These are phyloP conservation scores for Lentinus tigrinus DNA, from an alignment of 768 basidiomycete genomes.

Conservation along the genomic window DNA sequence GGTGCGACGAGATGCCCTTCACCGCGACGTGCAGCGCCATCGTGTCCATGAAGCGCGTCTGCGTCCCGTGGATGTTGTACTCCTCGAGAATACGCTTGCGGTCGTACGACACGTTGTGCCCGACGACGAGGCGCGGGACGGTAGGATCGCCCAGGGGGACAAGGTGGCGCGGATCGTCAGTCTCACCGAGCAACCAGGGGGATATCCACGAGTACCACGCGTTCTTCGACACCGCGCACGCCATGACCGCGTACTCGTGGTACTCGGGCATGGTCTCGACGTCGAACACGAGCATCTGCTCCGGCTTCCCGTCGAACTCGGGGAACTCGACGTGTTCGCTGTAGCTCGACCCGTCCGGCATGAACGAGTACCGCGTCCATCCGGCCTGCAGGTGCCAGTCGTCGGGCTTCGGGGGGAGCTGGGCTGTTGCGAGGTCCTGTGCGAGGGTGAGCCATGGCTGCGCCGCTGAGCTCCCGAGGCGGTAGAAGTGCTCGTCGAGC, in stretches of 20 bases:
- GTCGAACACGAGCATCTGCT: conserved; percentile 84
- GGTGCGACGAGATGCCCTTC: conserved; percentile 91
- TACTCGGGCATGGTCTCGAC: conserved; percentile 90
- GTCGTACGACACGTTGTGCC: conserved; percentile 96
- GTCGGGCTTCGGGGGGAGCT: conserved; percentile 62
- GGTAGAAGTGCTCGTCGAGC: conserved; percentile 87
- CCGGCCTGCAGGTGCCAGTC: conserved; percentile 63
- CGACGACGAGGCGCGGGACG: conserved; percentile 68
- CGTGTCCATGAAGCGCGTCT: conserved; percentile 87
- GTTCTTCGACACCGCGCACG: conserved; percentile 77
- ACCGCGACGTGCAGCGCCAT: conserved; percentile 94
- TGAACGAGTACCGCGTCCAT: conserved; percentile 84
- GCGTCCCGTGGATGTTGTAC: conserved; percentile 64
- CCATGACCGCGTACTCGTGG: conserved; percentile 82
- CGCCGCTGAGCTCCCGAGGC: conserved; percentile 64
- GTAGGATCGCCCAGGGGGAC: conserved; percentile 66
- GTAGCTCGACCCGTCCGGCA: conserved; percentile 74
- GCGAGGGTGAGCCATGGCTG: conserved; percentile 80
- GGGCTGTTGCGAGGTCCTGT: conserved; percentile 47
- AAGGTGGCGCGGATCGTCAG: conserved; percentile 58
- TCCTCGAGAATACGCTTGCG: conserved; percentile 81
- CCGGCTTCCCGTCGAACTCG: conserved; percentile 58
- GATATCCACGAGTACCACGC: conserved; percentile 98
- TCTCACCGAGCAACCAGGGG: conserved; percentile 79
- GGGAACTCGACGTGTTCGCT: conserved; percentile 71